These are phyloP conservation scores for Linum lewisii DNA, from an alignment of 345 rosid genomes.

Conservation along the genomic window DNA sequence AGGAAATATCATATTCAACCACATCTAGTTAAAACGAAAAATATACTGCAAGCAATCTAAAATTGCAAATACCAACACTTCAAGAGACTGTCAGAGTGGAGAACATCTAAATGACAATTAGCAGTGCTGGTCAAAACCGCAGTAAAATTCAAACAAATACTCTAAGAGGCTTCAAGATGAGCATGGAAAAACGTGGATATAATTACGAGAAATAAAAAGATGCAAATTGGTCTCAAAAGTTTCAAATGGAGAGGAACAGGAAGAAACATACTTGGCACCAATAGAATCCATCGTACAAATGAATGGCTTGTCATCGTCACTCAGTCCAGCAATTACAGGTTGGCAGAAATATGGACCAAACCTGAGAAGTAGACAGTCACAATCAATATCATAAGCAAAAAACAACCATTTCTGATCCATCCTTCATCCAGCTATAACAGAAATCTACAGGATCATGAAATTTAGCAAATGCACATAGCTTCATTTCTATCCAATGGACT, in stretches of 20 bases:
- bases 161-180: slow-evolving; percentile 1
- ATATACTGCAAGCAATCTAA: not conserved
- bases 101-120: not conserved
- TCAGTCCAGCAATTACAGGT: slow-evolving; percentile 92
- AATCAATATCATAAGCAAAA: not conserved
- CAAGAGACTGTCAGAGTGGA: not conserved
- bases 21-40: not conserved
- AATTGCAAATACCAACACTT: not conserved
- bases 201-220: slow-evolving; percentile 1
- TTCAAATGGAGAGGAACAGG: slow-evolving; percentile 10
- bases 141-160: not conserved
- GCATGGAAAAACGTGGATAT: not conserved
- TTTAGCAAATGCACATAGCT: too few relatives aligned
- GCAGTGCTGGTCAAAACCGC: not conserved
- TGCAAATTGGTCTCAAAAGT: not conserved
- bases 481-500: too few relatives aligned
- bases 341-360: slow-evolving; percentile 98
- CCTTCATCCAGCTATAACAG: too few relatives aligned
- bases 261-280: slow-evolving; percentile 78
- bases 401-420: not conserved
- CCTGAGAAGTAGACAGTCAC: slow-evolving; percentile 24
- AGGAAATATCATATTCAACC: not conserved
- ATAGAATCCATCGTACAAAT: slow-evolving; percentile 97
- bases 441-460: too few relatives aligned
- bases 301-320: slow-evolving; percentile 90